phyloP scores from a whole-genome alignment of 306 rosid genomes.

The Vigna radiata region DNA sequence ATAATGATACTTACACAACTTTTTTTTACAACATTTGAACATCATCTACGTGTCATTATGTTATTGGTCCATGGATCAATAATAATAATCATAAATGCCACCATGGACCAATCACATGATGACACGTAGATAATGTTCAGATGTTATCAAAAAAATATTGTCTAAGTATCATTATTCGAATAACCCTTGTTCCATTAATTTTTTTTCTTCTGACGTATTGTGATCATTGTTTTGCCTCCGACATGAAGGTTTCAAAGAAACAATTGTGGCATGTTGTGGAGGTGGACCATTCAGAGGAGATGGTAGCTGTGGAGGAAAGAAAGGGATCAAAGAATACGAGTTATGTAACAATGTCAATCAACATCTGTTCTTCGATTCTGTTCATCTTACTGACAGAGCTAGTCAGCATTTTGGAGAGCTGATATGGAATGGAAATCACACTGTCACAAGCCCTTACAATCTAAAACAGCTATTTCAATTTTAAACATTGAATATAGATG shows the following conservation, averaged over 20 bases:
- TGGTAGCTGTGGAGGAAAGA: slow-evolving; percentile 8
- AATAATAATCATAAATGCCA: no score
- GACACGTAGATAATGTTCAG: no score
- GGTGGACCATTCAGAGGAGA: slow-evolving; percentile 13
- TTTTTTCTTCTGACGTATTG: neutral
- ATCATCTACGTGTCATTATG: no score
- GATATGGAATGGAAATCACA: slow-evolving; percentile 17
- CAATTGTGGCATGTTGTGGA: neutral
- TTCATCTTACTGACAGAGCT: slow-evolving; percentile 3
- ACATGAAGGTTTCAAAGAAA: neutral
- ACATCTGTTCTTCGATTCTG: neutral
- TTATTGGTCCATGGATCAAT: no score
- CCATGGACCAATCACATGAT: no score
- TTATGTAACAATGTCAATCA: slow-evolving; percentile 4
- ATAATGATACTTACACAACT: no score
- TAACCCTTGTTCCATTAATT: neutral
- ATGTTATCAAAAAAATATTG: no score
- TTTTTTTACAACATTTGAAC: no score
- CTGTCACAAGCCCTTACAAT: slow-evolving; percentile 17
- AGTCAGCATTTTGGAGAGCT: neutral
- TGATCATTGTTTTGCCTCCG: neutral
- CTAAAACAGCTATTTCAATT: neutral
- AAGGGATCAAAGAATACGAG: slow-evolving; percentile 16
- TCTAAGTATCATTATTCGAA: no score
- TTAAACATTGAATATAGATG: neutral